Conservation (phyloP, 257 asterid genomes). For the Buddleja alternifolia region DNA sequence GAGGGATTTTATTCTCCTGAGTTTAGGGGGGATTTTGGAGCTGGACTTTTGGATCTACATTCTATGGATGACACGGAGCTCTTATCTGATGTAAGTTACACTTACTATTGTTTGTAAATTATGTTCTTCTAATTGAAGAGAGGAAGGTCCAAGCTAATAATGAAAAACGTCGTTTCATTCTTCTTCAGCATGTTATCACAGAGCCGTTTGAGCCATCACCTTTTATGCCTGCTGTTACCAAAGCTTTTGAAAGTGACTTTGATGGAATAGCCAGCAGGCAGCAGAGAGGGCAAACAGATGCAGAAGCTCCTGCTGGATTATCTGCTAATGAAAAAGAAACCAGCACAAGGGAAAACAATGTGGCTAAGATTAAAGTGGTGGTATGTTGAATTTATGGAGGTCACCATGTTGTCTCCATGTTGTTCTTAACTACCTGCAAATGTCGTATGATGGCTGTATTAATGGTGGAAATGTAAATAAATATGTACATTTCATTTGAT, state of each 20-base stretch:
- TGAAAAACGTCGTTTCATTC: constrained; percentile 34
- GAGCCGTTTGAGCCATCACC: constrained; percentile 97
- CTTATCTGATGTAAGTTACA: constrained; percentile 79
- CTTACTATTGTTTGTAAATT: constrained; percentile 15
- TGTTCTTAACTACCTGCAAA: constrained; percentile 24
- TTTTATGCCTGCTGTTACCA: constrained; percentile 85
- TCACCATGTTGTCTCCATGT: constrained; percentile 18
- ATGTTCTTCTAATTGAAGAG: constrained; percentile 28
- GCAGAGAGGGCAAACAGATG: constrained; percentile 58
- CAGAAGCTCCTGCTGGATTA: constrained; percentile 56
- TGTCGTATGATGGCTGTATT: constrained; percentile 10
- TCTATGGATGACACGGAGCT: constrained; percentile 99
- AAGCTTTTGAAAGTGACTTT: constrained; percentile 68
- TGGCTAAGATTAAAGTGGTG: constrained; percentile 98
- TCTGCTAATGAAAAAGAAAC: constrained; percentile 60
- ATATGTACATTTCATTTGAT: constrained; percentile 23
- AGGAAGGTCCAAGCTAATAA: constrained; percentile 23
- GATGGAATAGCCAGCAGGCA: constrained; percentile 59
- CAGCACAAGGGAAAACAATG: constrained; percentile 79
- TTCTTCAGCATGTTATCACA: constrained; percentile 82
- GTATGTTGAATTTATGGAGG: constrained; percentile 43
- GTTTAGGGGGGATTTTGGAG: constrained; percentile 93
- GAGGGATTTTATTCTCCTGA: constrained; percentile 83
- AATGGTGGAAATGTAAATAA: constrained; percentile 17
- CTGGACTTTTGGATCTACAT: constrained; percentile 94